phyloP scores from a whole-genome alignment of 345 rosid genomes.

The Acer yangbiense region DNA sequence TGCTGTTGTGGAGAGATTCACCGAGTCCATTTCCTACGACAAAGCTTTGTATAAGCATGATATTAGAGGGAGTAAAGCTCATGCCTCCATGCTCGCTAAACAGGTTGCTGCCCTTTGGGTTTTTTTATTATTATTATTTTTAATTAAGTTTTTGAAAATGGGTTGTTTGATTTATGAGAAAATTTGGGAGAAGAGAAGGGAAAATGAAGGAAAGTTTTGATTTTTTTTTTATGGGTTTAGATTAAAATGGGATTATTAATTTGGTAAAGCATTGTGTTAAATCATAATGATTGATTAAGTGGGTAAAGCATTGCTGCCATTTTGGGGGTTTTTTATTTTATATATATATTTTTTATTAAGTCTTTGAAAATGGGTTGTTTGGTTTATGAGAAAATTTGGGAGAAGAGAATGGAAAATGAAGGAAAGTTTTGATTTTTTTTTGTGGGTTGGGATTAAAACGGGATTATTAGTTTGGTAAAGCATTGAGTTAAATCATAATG shows the following conservation, averaged over 20 bases:
- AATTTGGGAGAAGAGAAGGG: not conserved
- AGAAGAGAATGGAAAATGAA: not conserved
- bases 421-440: not conserved
- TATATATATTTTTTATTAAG: not conserved
- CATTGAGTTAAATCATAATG: conserved; percentile 1
- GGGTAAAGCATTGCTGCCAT: conserved; percentile 22
- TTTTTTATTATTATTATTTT: not conserved
- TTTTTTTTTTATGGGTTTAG: not conserved
- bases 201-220: not conserved
- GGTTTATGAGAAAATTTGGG: conserved; percentile 5
- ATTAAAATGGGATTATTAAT: not conserved
- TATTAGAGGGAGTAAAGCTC: conserved; percentile 92
- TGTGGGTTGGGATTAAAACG: not conserved
- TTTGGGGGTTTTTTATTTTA: not conserved
- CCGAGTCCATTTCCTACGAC: conserved; percentile 89
- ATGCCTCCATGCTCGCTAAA: conserved; percentile 88
- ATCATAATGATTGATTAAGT: not conserved
- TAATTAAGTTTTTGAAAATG: conserved; percentile 1
- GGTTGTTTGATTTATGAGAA: conserved; percentile 13
- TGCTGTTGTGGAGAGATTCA: conserved; percentile 82
- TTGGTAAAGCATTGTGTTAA: not conserved
- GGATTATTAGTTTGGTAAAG: not conserved
- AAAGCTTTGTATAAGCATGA: conserved; percentile 84
- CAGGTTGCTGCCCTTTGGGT: conserved; percentile 57
- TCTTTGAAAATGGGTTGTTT: conserved; percentile 11